Evolutionary conservation across 23 red algal species (phyloP).

Genomic region (Rhodosorus marinus): DNA sequence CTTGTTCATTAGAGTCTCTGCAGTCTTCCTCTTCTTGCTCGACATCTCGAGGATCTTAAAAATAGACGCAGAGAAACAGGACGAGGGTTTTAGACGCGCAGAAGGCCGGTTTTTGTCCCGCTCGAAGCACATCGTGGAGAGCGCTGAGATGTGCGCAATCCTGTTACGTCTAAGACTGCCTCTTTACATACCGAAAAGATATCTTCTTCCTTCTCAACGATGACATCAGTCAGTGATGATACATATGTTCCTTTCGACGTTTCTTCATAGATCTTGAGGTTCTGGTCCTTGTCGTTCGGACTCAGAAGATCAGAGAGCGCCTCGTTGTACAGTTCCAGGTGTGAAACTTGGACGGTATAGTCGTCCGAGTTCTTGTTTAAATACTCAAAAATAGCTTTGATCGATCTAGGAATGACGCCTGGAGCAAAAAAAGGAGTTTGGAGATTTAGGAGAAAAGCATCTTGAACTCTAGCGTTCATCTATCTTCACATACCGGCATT

Average conservation of each 20-base stretch:
- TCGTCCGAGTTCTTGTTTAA: constrained; percentile 1
- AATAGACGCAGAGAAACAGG: no score
- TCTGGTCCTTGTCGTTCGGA: not conserved
- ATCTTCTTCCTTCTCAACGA: constrained; percentile 1
- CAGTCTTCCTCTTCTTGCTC: not conserved
- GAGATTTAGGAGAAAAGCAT: no score
- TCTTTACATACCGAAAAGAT: constrained; percentile 8
- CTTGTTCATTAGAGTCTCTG: constrained; percentile 6
- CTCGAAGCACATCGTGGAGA: no score
- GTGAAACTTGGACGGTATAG: constrained; percentile 1
- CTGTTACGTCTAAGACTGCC: no score
- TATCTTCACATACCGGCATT: no score
- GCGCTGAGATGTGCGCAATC: no score
- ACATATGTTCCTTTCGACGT: constrained; percentile 9
- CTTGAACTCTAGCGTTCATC: no score
- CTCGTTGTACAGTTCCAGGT: constrained; percentile 18
- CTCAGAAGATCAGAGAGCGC: constrained; percentile 8
- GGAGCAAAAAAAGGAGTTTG: no score
- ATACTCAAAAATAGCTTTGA: constrained; percentile 5
- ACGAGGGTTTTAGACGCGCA: no score
- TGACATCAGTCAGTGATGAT: constrained; percentile 2
- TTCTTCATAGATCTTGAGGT: constrained; percentile 8
- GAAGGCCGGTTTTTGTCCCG: no score
- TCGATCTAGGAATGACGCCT: constrained; percentile 9
- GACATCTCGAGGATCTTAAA: constrained; percentile 2